Conservation (phyloP, 371 early-diverging fungal species). For the Nematocida homosporus region DNA sequence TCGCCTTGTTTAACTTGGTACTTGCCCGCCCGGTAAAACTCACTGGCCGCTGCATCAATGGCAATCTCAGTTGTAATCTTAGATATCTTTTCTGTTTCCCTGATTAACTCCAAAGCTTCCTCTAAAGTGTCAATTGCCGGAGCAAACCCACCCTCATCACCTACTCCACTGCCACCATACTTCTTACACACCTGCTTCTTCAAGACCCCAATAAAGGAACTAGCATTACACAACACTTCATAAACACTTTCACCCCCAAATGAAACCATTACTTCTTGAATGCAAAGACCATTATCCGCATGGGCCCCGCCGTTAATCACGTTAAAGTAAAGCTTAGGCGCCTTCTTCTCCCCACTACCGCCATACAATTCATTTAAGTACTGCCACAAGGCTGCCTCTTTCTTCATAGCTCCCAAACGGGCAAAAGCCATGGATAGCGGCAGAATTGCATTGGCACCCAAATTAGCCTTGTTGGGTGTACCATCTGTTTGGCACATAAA, state of each 20-base stretch:
- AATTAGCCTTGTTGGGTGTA: slow-evolving; percentile 77
- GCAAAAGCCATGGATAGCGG: slow-evolving; percentile 89
- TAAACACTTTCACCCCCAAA: slow-evolving; percentile 44
- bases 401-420: slow-evolving; percentile 85
- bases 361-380: slow-evolving; percentile 81
- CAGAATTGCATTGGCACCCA: slow-evolving; percentile 94
- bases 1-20: slow-evolving; percentile 36
- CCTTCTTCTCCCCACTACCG: slow-evolving; percentile 68
- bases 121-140: slow-evolving; percentile 86
- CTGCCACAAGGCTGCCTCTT: slow-evolving; percentile 79
- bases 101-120: slow-evolving; percentile 87
- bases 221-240: slow-evolving; percentile 60
- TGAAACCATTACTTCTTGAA: slow-evolving; percentile 98
- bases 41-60: slow-evolving; percentile 93
- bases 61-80: slow-evolving; percentile 79
- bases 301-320: slow-evolving; percentile 98
- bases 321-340: slow-evolving; percentile 91
- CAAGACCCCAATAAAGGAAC: slow-evolving; percentile 85
- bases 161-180: slow-evolving; percentile 93
- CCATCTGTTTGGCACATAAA: slow-evolving; percentile 83
- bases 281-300: slow-evolving; percentile 93
- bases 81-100: slow-evolving; percentile 80
- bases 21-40: slow-evolving; percentile 49
- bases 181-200: slow-evolving; percentile 87
- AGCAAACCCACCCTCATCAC: slow-evolving; percentile 99